A percentile compares a stretch with the other conserved stretches of the same genome.
These are phyloP conservation scores for Lepidopterella palustris DNA, from an alignment of 495 filamentous ascomycete genomes.

Conservation along the genomic window DNA sequence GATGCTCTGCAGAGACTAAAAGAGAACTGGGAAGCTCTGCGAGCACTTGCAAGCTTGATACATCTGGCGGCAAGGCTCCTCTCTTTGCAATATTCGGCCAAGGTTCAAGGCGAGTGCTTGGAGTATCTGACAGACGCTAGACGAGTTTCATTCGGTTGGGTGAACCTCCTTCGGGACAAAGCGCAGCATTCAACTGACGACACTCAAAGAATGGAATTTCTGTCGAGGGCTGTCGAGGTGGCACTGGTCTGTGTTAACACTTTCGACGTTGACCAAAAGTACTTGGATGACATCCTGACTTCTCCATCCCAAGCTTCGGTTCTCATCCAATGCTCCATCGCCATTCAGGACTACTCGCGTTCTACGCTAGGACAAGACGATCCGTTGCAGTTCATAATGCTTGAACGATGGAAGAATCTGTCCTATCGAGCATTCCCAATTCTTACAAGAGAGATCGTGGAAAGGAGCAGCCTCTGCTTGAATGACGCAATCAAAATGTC, in stretches of 20 bases:
- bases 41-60: constrained; percentile 14
- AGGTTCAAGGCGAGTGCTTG: neutral
- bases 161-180: constrained; percentile 9
- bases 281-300: constrained; percentile 6
- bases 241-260: constrained; percentile 19
- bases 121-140: constrained; percentile 10
- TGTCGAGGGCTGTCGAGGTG: constrained; percentile 17
- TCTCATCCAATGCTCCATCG: constrained; percentile 22
- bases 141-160: constrained; percentile 8
- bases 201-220: constrained; percentile 9
- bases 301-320: neutral
- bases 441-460: too few relatives aligned
- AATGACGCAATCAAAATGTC: too few relatives aligned
- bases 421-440: too few relatives aligned
- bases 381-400: neutral
- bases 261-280: constrained; percentile 20
- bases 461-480: too few relatives aligned
- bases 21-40: constrained; percentile 26
- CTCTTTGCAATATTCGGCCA: neutral
- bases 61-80: constrained; percentile 13
- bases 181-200: neutral
- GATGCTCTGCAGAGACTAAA: constrained; percentile 6
- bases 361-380: neutral
- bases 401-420: constrained; percentile 6
- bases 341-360: constrained; percentile 15